phyloP scores from a whole-genome alignment of 192 early-diverging fungal genomes.

The Backusella sp. region DNA sequence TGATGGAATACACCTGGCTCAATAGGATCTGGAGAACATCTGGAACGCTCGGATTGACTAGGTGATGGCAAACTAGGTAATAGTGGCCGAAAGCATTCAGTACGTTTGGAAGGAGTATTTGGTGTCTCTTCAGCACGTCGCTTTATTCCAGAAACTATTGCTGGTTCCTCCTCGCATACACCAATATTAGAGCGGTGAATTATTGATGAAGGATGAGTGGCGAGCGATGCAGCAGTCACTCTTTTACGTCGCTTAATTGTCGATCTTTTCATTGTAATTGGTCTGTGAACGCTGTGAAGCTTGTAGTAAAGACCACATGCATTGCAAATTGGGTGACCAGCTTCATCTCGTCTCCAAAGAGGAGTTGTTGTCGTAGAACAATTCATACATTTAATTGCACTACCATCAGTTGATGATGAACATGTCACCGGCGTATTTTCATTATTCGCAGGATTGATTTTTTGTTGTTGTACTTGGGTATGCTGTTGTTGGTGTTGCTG shows the following conservation, averaged over 20 bases:
- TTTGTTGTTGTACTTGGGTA: background rate
- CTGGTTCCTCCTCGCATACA: background rate
- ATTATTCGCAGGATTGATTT: background rate
- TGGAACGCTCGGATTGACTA: too few species aligned
- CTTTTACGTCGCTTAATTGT: constrained; percentile 67
- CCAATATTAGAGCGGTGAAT: background rate
- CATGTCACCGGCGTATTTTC: background rate
- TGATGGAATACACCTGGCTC: constrained; percentile 23
- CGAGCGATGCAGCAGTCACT: constrained; percentile 9
- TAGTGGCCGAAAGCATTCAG: constrained; percentile 6
- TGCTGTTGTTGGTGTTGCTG: background rate
- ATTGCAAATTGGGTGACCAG: constrained; percentile 79
- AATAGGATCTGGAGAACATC: constrained; percentile 5
- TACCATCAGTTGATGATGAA: background rate
- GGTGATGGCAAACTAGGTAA: background rate
- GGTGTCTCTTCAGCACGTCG: background rate
- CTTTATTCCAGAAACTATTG: background rate
- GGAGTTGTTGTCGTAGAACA: constrained; percentile 69
- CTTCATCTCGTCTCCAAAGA: constrained; percentile 71
- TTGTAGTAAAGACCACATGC: constrained; percentile 91
- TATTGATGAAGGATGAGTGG: background rate
- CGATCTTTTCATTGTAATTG: constrained; percentile 66
- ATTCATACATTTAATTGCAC: constrained; percentile 54
- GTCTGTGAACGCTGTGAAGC: constrained; percentile 72
- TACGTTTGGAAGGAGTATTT: background rate